These are phyloP conservation scores for Penicillium decumbens DNA, from an alignment of 2,329 filamentous ascomycete species.

Conservation along the genomic window DNA sequence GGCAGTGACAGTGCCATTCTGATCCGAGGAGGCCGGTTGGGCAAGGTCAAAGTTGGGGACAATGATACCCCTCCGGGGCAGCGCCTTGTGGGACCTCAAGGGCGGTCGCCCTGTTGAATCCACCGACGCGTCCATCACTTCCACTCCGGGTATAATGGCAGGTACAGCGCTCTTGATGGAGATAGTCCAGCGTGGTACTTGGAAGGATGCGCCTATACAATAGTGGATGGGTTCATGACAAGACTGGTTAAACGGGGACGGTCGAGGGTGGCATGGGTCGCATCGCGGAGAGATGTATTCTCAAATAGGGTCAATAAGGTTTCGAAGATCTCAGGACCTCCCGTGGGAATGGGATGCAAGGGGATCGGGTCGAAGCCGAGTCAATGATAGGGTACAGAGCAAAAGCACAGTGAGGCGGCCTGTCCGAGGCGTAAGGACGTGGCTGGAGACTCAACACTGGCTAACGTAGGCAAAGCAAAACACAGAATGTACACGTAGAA, in stretches of 20 bases:
- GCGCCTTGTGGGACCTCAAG: constrained; percentile 40
- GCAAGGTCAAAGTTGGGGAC: constrained; percentile 20
- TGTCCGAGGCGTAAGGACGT: not conserved
- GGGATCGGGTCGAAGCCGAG: constrained; percentile 2
- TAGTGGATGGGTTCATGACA: constrained; percentile 4
- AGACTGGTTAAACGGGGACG: not conserved
- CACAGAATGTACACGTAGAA: not conserved
- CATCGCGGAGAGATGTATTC: constrained; percentile 9
- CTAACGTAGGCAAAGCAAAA: not conserved
- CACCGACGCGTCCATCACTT: constrained; percentile 26
- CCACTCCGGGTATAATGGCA: constrained; percentile 3
- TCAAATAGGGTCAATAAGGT: constrained; percentile 4
- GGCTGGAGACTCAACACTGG: not conserved
- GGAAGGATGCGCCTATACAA: not conserved
- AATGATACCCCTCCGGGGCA: constrained; percentile 36
- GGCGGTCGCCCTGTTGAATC: constrained; percentile 29
- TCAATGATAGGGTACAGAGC: not conserved
- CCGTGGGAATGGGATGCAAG: constrained; percentile 10
- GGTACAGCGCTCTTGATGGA: not conserved
- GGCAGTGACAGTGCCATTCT: constrained; percentile 22
- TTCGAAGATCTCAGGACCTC: constrained; percentile 6
- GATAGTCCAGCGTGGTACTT: not conserved
- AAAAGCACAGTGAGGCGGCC: not conserved
- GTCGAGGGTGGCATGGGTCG: constrained; percentile 9
- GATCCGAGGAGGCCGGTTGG: constrained; percentile 23